These are phyloP conservation scores for Lodderomyces parapsilosis DNA, from an alignment of 1,139 yeast genomes.

Conservation along the genomic window DNA sequence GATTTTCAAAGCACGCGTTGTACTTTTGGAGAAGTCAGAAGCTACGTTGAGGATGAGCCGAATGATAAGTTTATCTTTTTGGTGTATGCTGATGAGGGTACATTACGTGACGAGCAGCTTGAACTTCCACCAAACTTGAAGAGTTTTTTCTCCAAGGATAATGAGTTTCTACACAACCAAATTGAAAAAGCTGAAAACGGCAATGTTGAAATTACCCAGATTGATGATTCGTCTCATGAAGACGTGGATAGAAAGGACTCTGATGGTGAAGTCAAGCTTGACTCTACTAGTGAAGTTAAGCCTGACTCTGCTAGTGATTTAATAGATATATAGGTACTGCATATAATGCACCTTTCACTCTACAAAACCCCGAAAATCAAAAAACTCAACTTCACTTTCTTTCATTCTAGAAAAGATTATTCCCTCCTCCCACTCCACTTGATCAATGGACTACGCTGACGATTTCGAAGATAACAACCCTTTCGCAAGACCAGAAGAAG, in stretches of 20 bases:
- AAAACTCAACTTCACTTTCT: no score
- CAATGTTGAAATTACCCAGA: background rate
- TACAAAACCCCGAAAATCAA: no score
- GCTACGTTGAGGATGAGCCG: slow-evolving; percentile 17
- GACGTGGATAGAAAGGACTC: background rate
- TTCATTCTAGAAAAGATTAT: no score
- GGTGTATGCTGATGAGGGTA: slow-evolving; percentile 19
- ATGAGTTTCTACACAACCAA: slow-evolving; percentile 12
- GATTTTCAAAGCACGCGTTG: slow-evolving; percentile 19
- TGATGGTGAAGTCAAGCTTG: background rate
- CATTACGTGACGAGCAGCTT: slow-evolving; percentile 9
- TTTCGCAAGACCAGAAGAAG: slow-evolving; percentile 37
- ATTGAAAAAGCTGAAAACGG: slow-evolving; percentile 5
- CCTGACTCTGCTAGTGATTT: slow-evolving; percentile 3
- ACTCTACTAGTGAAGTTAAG: slow-evolving; percentile 1
- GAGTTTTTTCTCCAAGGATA: slow-evolving; percentile 20
- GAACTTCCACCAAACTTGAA: slow-evolving; percentile 16
- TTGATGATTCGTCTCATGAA: background rate
- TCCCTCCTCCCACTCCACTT: slow-evolving; percentile 31
- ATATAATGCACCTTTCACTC: background rate
- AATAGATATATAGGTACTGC: slow-evolving; percentile 5
- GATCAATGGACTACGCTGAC: slow-evolving; percentile 54
- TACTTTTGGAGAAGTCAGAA: slow-evolving; percentile 21
- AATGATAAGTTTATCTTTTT: slow-evolving; percentile 19
- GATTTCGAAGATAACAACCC: slow-evolving; percentile 69